A percentile compares a stretch with the other conserved stretches of the same genome.
Evolutionary conservation across 306 rosid species (phyloP).

Genomic region (Corylus avellana): DNA sequence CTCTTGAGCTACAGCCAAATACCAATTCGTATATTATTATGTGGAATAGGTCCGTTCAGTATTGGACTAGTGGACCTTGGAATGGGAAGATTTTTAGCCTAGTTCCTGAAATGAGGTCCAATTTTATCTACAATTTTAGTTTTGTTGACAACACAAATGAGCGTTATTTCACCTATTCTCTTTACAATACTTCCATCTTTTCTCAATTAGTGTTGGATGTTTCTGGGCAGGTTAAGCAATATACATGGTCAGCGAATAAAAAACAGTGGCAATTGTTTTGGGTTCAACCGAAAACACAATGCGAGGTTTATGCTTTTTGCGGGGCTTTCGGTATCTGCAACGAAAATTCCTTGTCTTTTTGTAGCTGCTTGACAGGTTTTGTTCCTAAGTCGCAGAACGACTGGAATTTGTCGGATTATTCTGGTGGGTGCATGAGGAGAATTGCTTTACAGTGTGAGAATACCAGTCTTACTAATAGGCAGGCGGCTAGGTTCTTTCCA

Average conservation of each 20-base stretch:
- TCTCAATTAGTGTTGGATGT: background rate
- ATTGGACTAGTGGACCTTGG: background rate
- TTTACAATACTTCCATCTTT: background rate
- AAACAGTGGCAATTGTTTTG: background rate
- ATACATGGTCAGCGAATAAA: background rate
- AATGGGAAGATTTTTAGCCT: background rate
- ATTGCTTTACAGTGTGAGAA: conserved; percentile 19
- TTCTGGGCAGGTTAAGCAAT: background rate
- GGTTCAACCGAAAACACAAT: background rate
- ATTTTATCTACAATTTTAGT: background rate
- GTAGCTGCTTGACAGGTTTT: background rate
- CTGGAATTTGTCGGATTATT: background rate
- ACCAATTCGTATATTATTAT: conserved; percentile 21
- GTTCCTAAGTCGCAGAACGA: background rate
- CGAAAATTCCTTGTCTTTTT: background rate
- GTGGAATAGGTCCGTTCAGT: conserved; percentile 40
- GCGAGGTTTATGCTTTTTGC: background rate
- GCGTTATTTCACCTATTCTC: background rate
- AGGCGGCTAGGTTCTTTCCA: conserved; percentile 39
- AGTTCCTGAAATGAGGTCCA: background rate
- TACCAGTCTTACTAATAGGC: conserved; percentile 15
- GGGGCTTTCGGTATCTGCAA: background rate
- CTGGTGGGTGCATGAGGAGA: background rate
- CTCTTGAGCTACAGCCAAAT: conserved; percentile 40
- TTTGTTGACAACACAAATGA: background rate